Percentiles rank a stretch among this genome's conserved stretches.
These are phyloP conservation scores for Xylaria bambusicola DNA, from an alignment of 495 filamentous ascomycete genomes.

Conservation along the genomic window DNA sequence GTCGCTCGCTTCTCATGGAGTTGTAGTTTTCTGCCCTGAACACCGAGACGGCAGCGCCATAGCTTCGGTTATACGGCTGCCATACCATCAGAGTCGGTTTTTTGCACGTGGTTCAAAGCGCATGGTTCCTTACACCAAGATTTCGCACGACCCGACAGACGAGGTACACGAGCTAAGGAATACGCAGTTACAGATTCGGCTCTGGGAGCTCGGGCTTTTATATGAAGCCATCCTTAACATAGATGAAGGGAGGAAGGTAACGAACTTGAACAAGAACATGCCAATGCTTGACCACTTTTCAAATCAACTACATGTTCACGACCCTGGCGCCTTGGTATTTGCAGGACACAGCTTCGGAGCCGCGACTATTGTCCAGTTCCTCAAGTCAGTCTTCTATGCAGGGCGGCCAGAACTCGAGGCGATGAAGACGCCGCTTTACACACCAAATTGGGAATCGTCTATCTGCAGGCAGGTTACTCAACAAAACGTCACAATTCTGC, in stretches of 20 bases:
- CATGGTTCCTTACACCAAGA: slow-evolving; percentile 46
- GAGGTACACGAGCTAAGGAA: slow-evolving; percentile 62
- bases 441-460: slow-evolving; percentile 46
- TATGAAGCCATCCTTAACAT: slow-evolving; percentile 63
- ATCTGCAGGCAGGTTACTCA: slow-evolving; percentile 64
- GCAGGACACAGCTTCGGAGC: slow-evolving; percentile 78
- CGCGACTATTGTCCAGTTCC: slow-evolving; percentile 67
- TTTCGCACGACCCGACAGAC: slow-evolving; percentile 56
- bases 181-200: slow-evolving; percentile 66
- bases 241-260: slow-evolving; percentile 49
- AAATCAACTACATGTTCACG: slow-evolving; percentile 59
- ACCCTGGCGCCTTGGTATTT: slow-evolving; percentile 70
- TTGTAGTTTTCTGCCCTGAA: slow-evolving; percentile 74
- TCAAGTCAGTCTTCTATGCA: slow-evolving; percentile 70
- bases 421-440: slow-evolving; percentile 48
- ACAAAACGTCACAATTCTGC: slow-evolving; percentile 58
- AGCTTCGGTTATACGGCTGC: slow-evolving; percentile 61
- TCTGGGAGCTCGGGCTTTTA: slow-evolving; percentile 69
- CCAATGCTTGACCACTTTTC: slow-evolving; percentile 54
- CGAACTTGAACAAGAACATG: slow-evolving; percentile 52
- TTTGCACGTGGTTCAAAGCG: slow-evolving; percentile 35
- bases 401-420: slow-evolving; percentile 33
- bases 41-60: slow-evolving; percentile 75
- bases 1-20: slow-evolving; percentile 70
- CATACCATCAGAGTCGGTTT: slow-evolving; percentile 37